Percentiles rank a stretch among this genome's conserved stretches.
Conservation (phyloP, 768 basidiomycete genomes). For the Lactarius vividus region DNA sequence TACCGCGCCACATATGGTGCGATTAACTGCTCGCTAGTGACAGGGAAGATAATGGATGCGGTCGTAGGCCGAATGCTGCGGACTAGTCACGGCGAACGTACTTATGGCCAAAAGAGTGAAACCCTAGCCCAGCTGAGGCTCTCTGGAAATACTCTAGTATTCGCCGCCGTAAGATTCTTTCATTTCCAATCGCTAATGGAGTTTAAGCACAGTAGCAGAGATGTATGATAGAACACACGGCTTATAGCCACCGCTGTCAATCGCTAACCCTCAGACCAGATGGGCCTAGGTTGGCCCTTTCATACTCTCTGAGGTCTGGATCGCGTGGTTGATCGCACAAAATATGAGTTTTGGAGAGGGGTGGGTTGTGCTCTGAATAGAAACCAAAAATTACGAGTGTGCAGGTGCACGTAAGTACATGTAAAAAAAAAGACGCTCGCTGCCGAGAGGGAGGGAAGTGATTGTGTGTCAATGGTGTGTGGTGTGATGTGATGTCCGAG, state of each 20-base stretch:
- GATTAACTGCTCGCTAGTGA: not conserved
- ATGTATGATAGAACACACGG: not conserved
- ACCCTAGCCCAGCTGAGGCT: not conserved
- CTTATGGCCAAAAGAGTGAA: not conserved
- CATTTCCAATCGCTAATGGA: not conserved
- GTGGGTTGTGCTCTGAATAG: not conserved
- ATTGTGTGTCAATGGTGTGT: not conserved
- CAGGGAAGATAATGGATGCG: not conserved
- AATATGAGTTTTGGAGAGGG: not conserved
- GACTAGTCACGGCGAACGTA: not conserved
- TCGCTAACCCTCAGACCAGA: not conserved
- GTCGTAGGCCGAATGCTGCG: not conserved
- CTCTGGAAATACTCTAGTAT: not conserved
- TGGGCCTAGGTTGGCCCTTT: not conserved
- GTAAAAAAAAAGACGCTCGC: not conserved
- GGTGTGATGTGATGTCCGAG: not conserved
- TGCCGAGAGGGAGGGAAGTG: not conserved
- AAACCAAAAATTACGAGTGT: not conserved
- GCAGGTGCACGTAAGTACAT: slow-evolving; percentile 1
- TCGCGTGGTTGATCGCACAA: not conserved
- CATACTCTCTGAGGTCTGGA: not conserved
- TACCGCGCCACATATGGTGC: not conserved
- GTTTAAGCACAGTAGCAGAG: not conserved
- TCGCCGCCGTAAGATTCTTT: not conserved
- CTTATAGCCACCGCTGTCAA: not conserved